Conservation (phyloP, 75 land plant species). For the Pinus taeda region DNA sequence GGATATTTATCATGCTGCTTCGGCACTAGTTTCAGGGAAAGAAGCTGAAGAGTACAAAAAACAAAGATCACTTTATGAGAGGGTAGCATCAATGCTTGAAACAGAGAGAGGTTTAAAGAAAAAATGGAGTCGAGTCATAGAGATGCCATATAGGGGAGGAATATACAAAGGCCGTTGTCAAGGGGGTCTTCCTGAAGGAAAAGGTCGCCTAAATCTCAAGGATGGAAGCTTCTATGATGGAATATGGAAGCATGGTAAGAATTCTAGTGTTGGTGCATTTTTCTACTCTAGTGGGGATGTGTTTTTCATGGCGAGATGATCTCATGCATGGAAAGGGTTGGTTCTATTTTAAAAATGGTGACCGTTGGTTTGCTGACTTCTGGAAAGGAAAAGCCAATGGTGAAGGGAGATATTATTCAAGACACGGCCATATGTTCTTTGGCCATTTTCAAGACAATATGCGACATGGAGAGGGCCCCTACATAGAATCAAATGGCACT, state of each 20-base stretch:
- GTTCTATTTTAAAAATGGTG: constrained; percentile 83
- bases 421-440: constrained; percentile 63
- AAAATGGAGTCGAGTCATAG: constrained; percentile 53
- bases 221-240: constrained; percentile 93
- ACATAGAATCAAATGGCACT: constrained; percentile 55
- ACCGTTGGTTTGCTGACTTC: constrained; percentile 78
- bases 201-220: constrained; percentile 52
- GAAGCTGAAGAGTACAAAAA: constrained; percentile 20
- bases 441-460: constrained; percentile 70
- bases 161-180: constrained; percentile 63
- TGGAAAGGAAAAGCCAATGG: constrained; percentile 91
- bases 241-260: constrained; percentile 73
- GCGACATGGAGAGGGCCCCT: constrained; percentile 66
- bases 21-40: constrained; percentile 26
- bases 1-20: constrained; percentile 35
- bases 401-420: constrained; percentile 84
- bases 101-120: constrained; percentile 63
- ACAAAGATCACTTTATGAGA: constrained; percentile 48
- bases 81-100: constrained; percentile 92
- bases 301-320: constrained; percentile 78
- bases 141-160: constrained; percentile 65
- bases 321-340: constrained; percentile 95
- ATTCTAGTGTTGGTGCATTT: constrained; percentile 63
- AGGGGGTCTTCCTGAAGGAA: constrained; percentile 92
- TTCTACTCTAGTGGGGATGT: constrained; percentile 79